Conservation (phyloP, 2,329 filamentous ascomycete species). For the Ophiostoma ulmi region DNA sequence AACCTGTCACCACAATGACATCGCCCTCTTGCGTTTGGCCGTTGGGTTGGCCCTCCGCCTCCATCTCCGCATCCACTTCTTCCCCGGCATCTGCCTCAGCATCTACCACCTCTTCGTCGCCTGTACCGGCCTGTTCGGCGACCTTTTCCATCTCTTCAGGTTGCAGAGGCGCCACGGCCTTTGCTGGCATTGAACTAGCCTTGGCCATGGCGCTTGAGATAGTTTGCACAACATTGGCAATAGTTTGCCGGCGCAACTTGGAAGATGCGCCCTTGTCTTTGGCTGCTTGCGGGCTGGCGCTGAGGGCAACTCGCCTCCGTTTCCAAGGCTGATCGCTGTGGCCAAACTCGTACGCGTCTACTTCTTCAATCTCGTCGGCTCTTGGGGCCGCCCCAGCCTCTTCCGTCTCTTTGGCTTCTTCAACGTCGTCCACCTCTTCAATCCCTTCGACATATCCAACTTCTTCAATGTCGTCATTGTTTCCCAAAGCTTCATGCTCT, state of each 20-base stretch:
- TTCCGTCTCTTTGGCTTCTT: neutral
- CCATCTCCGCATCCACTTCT: neutral
- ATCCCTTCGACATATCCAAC: neutral
- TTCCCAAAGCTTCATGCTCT: neutral
- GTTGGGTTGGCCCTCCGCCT: neutral
- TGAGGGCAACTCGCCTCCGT: slow-evolving; percentile 4
- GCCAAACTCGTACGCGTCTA: neutral
- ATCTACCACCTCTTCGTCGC: neutral
- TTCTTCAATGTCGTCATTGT: neutral
- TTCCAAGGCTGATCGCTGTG: neutral
- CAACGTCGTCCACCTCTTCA: neutral
- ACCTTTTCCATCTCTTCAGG: neutral
- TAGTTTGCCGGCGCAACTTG: neutral
- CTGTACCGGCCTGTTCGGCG: neutral
- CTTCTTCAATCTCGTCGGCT: neutral
- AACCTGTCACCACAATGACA: neutral
- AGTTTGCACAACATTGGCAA: neutral
- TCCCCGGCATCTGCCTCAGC: neutral
- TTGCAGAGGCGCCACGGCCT: neutral
- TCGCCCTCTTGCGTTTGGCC: neutral
- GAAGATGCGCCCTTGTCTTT: neutral
- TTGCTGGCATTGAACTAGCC: neutral
- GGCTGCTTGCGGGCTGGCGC: neutral
- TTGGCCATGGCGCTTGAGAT: neutral
- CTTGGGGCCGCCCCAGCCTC: neutral